A percentile compares a stretch with the other conserved stretches of the same genome.
These are phyloP conservation scores for Penicillium hesseltinei DNA, from an alignment of 2,329 filamentous ascomycete genomes.

Conservation along the genomic window DNA sequence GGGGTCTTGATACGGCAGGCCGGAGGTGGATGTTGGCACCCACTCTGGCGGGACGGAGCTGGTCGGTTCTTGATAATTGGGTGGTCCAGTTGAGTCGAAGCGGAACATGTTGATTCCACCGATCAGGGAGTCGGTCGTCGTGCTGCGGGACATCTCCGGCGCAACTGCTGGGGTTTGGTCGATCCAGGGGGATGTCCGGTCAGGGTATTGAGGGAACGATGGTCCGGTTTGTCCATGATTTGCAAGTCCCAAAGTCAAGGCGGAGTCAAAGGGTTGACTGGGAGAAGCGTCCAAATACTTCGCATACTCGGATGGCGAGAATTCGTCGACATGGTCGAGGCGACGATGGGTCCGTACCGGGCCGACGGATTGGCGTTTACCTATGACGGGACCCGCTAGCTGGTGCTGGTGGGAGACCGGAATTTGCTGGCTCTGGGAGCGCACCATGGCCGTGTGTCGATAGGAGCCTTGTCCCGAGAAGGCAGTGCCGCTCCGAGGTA, in stretches of 20 bases:
- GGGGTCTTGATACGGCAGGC: conserved; percentile 17
- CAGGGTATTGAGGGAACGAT: conserved; percentile 6
- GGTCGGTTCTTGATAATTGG: conserved; percentile 17
- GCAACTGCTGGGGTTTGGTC: conserved; percentile 31
- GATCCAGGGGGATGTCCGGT: conserved; percentile 20
- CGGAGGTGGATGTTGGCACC: conserved; percentile 22
- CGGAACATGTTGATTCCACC: conserved; percentile 46
- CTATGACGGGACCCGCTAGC: conserved; percentile 23
- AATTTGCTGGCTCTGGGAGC: conserved; percentile 41
- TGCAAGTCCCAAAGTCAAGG: conserved; percentile 16
- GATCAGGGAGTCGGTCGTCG: conserved; percentile 47
- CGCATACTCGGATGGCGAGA: conserved; percentile 44
- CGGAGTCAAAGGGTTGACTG: conserved; percentile 24
- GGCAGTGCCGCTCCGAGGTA: conserved; percentile 28
- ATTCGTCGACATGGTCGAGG: conserved; percentile 42
- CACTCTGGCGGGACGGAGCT: conserved; percentile 26
- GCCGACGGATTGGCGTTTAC: conserved; percentile 35
- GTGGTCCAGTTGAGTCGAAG: conserved; percentile 42
- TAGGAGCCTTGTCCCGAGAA: conserved; percentile 29
- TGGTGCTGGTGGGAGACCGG: conserved; percentile 33
- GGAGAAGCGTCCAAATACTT: conserved; percentile 36
- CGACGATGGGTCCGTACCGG: conserved; percentile 25
- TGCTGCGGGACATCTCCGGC: conserved; percentile 47
- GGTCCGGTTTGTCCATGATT: conserved; percentile 18
- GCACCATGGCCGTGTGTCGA: conserved; percentile 37